Base-by-base conservation (phyloP, 768 basidiomycete genomes). In the Agrocybe pediades region DNA sequence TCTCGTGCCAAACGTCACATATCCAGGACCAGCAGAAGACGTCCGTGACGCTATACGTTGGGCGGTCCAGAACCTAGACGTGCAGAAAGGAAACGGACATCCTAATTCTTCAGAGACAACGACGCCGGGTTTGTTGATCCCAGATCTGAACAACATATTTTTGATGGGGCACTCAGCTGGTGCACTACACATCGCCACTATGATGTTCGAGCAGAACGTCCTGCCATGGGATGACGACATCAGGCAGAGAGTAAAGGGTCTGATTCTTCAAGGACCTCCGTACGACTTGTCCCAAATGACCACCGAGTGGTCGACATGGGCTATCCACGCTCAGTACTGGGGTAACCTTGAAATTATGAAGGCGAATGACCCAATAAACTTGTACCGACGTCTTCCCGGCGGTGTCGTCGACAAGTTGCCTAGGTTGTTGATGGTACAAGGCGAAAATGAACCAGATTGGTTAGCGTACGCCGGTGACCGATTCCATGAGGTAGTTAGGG, bases 121-220 rank as follows among this genome's bases (percentile, higher is more conserved):
- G 4, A 59, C 65, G n/a, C 51, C 64, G 1, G 59, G 57, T 15
- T 68, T 67, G 25, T 67, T 71, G 1, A 58, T 62, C 19, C 72
- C 80, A 0, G 79, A 83, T 59, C 60, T 71, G 5, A 65, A 74
- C 6, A 63, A 61, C 9, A 62, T 85, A 39, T 78, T 79, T 57
- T 42, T 87, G 36, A 69, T 82, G 66, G 83, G 78, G 0, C 86
- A 88, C 65, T 87, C 86, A 1, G 85, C 83, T 0, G 87, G 87
- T 1, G 81, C 80, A 1, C 67, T 71, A 23, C 80, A 84, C 61
- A 59, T 76, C 40, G 67, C 77, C 3, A 77, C 83, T 16, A 56
- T 81, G 47, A 63, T 81, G 3, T 59, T 79, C 39, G 59, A 77
- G 48, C 71, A 68, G 0, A 67, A 64, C 30, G 66, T 82, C 16